Evolutionary conservation across 1,284 basidiomycete species (phyloP).

Genomic region (Ganoderma leucocontextum): DNA sequence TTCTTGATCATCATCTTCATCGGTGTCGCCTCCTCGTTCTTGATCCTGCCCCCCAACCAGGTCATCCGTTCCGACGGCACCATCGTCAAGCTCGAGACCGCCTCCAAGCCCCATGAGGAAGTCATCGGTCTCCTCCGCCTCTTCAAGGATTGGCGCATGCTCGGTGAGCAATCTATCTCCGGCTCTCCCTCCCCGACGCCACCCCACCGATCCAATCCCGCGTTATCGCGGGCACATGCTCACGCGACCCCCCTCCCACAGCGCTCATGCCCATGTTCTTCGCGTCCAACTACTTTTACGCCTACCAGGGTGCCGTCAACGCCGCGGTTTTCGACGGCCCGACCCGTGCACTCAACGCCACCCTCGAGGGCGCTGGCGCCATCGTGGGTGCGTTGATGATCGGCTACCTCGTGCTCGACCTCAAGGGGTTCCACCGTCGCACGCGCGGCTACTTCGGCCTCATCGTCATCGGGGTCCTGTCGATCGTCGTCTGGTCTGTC

Average conservation of each 20-base stretch:
- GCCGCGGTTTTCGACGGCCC: slow-evolving; percentile 48
- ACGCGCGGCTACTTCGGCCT: slow-evolving; percentile 51
- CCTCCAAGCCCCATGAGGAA: slow-evolving; percentile 46
- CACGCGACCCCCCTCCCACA: slow-evolving; percentile 15
- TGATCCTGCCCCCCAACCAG: slow-evolving; percentile 48
- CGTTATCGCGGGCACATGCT: background rate
- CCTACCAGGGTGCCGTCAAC: slow-evolving; percentile 52
- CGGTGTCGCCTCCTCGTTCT: slow-evolving; percentile 48
- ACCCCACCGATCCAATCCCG: background rate
- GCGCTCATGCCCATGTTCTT: slow-evolving; percentile 53
- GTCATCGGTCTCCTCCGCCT: slow-evolving; percentile 44
- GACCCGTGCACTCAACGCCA: slow-evolving; percentile 51
- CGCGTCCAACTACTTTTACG: slow-evolving; percentile 51
- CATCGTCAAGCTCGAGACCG: slow-evolving; percentile 46
- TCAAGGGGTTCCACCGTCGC: slow-evolving; percentile 44
- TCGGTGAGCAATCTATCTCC: slow-evolving; percentile 33
- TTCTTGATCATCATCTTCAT: slow-evolving; percentile 52
- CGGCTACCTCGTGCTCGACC: slow-evolving; percentile 50
- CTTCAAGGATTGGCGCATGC: slow-evolving; percentile 50
- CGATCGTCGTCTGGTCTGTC: slow-evolving; percentile 48
- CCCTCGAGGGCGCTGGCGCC: slow-evolving; percentile 50
- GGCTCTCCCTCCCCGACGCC: background rate
- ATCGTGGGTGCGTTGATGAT: slow-evolving; percentile 53
- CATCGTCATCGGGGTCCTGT: slow-evolving; percentile 43
- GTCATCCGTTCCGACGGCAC: slow-evolving; percentile 52